Percentiles rank a stretch among this genome's conserved stretches.
Evolutionary conservation across 495 filamentous ascomycete species (phyloP).

Genomic region (Trichoderma asperelloides): DNA sequence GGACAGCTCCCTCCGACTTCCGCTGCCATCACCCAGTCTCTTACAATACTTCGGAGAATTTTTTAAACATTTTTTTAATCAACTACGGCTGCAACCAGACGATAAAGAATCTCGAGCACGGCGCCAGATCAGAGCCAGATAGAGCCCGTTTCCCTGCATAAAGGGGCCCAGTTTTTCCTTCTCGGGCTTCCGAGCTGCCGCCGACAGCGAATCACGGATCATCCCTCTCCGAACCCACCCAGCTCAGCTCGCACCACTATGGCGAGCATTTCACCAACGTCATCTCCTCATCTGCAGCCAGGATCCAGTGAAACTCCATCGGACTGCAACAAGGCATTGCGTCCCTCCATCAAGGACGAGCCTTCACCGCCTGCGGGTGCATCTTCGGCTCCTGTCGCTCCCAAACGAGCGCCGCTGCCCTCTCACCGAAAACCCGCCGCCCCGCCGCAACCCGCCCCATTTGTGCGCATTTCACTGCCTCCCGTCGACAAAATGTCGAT

Average conservation of each 20-base stretch:
- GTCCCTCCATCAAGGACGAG: neutral
- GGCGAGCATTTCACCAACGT: neutral
- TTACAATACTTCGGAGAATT: no score
- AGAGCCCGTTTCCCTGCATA: neutral
- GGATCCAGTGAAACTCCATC: neutral
- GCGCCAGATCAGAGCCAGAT: neutral
- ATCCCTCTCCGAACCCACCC: neutral
- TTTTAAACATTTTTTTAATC: no score
- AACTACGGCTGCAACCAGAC: no score
- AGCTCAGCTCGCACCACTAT: neutral
- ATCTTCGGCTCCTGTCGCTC: neutral
- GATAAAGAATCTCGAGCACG: no score
- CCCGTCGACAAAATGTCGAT: constrained; percentile 19
- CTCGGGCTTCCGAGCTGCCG: constrained; percentile 5
- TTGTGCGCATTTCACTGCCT: constrained; percentile 11
- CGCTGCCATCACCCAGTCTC: no score
- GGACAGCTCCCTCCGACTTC: no score
- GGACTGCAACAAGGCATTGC: neutral
- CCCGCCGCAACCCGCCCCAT: neutral
- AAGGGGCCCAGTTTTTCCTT: neutral
- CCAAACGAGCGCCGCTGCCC: constrained; percentile 1
- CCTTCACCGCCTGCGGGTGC: neutral
- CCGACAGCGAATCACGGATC: constrained; percentile 5
- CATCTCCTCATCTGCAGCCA: neutral
- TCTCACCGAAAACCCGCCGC: constrained; percentile 9